These are phyloP conservation scores for Solanum hybrid DNA, from an alignment of 305 asterid species.

Conservation along the genomic window DNA sequence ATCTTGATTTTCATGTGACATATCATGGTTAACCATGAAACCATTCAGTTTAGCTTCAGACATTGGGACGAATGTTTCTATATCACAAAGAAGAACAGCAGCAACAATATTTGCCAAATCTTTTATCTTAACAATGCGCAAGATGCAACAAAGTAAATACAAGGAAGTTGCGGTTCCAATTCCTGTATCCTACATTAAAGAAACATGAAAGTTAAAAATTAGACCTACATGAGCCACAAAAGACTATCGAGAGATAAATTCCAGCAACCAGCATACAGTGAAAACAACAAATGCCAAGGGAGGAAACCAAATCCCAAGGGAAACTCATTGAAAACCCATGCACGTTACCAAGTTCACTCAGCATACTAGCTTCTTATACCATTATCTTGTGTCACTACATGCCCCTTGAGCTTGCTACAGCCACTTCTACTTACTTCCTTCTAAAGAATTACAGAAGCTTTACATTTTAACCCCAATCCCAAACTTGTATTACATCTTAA, in stretches of 20 bases:
- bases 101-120: constrained; percentile 90
- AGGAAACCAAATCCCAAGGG: not conserved
- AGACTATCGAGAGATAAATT: not conserved
- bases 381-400: not conserved
- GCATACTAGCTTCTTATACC: not conserved
- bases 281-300: not conserved
- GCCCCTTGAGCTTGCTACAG: not conserved
- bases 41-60: constrained; percentile 65
- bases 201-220: constrained; percentile 23
- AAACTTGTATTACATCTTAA: not conserved
- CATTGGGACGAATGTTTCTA: constrained; percentile 35
- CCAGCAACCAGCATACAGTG: constrained; percentile 4
- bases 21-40: constrained; percentile 26
- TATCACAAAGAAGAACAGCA: constrained; percentile 69
- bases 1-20: constrained; percentile 25
- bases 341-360: not conserved
- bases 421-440: not conserved
- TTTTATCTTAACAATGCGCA: constrained; percentile 94
- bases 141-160: constrained; percentile 90
- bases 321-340: not conserved
- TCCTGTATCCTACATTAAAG: constrained; percentile 52
- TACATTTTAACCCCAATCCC: not conserved
- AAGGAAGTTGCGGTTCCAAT: constrained; percentile 71
- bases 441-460: not conserved
- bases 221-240: not conserved